phyloP scores from a whole-genome alignment of 2,329 filamentous ascomycete genomes.

The Furcasterigmium sp. region DNA sequence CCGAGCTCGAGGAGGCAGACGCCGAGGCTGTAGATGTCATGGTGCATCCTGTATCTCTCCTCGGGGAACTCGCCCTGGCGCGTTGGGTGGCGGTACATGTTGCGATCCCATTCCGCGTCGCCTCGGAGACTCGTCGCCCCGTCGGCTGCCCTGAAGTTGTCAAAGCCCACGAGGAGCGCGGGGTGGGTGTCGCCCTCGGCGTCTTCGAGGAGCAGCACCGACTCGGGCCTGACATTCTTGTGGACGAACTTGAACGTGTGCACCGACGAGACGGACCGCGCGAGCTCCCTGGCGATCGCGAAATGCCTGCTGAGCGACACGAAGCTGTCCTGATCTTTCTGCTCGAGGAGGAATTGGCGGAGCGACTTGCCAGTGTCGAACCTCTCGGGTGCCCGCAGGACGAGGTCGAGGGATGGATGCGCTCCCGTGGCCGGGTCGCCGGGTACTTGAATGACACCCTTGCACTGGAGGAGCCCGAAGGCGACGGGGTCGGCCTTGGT shows the following conservation, averaged over 20 bases:
- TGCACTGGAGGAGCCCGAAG: constrained; percentile 22
- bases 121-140: constrained; percentile 22
- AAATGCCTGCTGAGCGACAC: constrained; percentile 8
- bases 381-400: not conserved
- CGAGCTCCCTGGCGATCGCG: constrained; percentile 23
- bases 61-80: constrained; percentile 35
- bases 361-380: not conserved
- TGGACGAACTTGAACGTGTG: constrained; percentile 39
- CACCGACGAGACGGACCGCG: constrained; percentile 19
- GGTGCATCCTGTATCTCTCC: constrained; percentile 41
- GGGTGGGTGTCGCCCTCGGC: not conserved
- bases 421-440: not conserved
- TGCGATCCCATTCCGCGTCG: constrained; percentile 32
- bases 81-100: constrained; percentile 44
- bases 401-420: not conserved
- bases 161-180: constrained; percentile 40
- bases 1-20: constrained; percentile 49
- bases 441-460: constrained; percentile 14
- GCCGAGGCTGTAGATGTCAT: constrained; percentile 52
- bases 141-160: constrained; percentile 29
- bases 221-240: constrained; percentile 40
- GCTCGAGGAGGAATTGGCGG: constrained; percentile 1
- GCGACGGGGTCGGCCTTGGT: constrained; percentile 15
- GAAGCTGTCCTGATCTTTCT: too few relatives aligned
- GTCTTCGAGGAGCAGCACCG: constrained; percentile 22